phyloP scores from a whole-genome alignment of 2,329 filamentous ascomycete genomes.

The Talaromyces funiculosus region DNA sequence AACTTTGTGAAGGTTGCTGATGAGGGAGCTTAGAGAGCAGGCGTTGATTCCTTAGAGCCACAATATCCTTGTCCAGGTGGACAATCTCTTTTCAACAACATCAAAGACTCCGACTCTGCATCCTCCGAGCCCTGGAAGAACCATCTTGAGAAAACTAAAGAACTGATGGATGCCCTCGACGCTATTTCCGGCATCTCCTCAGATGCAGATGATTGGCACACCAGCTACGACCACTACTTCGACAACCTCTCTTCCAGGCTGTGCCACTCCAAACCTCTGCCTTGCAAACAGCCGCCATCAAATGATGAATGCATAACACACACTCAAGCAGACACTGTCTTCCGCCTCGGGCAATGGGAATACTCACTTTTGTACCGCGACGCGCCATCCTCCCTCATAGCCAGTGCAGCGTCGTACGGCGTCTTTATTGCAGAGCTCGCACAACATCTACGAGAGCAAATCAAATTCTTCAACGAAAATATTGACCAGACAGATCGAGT shows the following conservation, averaged over 20 bases:
- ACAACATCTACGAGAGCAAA: conserved; percentile 54
- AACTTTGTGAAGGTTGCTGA: conserved; percentile 6
- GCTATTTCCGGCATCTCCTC: conserved; percentile 59
- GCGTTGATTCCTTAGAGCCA: conserved; percentile 68
- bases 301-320: conserved; percentile 56
- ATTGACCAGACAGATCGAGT: conserved; percentile 34
- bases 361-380: conserved; percentile 75
- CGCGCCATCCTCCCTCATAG: conserved; percentile 54
- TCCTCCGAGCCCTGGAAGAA: conserved; percentile 49
- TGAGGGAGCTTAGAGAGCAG: conserved; percentile 22
- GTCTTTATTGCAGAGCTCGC: conserved; percentile 70
- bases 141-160: conserved; percentile 55
- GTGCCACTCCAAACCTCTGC: conserved; percentile 67
- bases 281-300: conserved; percentile 52
- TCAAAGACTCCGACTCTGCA: conserved; percentile 40
- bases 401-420: conserved; percentile 58
- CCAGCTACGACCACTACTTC: conserved; percentile 69
- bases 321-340: conserved; percentile 61
- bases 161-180: conserved; percentile 59
- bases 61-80: conserved; percentile 60
- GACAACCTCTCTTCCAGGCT: conserved; percentile 76
- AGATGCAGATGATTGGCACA: conserved; percentile 59
- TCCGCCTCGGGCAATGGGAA: conserved; percentile 72
- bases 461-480: conserved; percentile 22
- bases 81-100: conserved; percentile 32